Evolutionary conservation across 2,329 filamentous ascomycete genomes (phyloP), one percentile per base, ranked within the genome.

Genomic region (Stagonosporopsis rhizophila): DNA sequence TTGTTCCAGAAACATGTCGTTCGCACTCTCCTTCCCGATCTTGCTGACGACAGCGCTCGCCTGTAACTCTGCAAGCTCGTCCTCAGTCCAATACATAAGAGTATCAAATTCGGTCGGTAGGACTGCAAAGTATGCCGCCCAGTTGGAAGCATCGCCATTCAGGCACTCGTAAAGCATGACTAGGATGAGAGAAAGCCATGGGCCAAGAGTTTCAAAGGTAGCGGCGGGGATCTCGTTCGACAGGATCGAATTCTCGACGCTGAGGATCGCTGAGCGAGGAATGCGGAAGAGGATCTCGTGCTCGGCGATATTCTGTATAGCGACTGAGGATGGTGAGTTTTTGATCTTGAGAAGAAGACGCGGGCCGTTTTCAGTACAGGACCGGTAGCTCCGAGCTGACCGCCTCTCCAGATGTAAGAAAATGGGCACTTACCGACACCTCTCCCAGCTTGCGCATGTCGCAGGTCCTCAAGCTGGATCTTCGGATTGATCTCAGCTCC

Each of bases 31-130:
- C 63, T 86, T 90, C 44, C 92, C 92, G 61, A 96, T 89, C 72
- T 92, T 94, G 59, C 83, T 77, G 3, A 87, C 74, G n/a, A 95
- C 85, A 0, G 90, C 85, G 70, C 90, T 93, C 17, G 88, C 90
- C 76, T 94, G 88, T 8, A 96, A 83, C 67, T 89, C 82, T 0
- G 80, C 77, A 2, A 96, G 80, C 73, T 96, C 92, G 1, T 80
- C 77, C 0, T 83, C 79, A 2, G 84, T 80, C 93, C 93, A 97
- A 78, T 93, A 96, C 90, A 97, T 96, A 62, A 94, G 83, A 2
- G 91, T 96, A 73, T 95, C 86, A 70, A 96, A 96, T 28, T 71
- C 62, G 14, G 65, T 58, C 2, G 92, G 92, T 5, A 96, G 81
- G 19, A 96, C 81, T 54, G 87, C 82, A 63, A 96, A 87, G 75